These are phyloP conservation scores for Ceratobasidium sp. DNA, from an alignment of 1,284 basidiomycete species.

Conservation along the genomic window DNA sequence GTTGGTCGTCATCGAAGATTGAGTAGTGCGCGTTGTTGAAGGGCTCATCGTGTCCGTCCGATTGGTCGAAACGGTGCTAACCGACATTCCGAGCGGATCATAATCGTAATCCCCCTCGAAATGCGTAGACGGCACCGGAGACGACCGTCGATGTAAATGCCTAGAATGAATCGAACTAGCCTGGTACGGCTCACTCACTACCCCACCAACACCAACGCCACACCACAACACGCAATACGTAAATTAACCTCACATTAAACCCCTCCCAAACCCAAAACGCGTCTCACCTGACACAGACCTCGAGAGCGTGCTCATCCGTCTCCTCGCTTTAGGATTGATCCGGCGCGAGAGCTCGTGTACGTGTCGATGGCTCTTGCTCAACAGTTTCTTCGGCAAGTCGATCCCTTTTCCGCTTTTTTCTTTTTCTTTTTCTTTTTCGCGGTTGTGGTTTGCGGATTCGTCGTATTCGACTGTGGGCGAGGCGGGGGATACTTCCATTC, in stretches of 20 bases:
- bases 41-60: not conserved
- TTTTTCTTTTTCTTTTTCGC: constrained; percentile 13
- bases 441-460: constrained; percentile 1
- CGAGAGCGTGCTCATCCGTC: constrained; percentile 64
- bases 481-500: constrained; percentile 40
- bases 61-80: constrained; percentile 8
- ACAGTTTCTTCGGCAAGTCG: constrained; percentile 57
- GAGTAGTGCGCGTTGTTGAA: constrained; percentile 16
- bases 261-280: not conserved
- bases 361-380: constrained; percentile 77
- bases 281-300: constrained; percentile 72
- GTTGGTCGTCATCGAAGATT: constrained; percentile 1
- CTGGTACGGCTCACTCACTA: constrained; percentile 73
- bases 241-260: constrained; percentile 68
- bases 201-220: constrained; percentile 55
- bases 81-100: constrained; percentile 31
- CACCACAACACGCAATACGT: constrained; percentile 56
- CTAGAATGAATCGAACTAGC: constrained; percentile 91
- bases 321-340: constrained; percentile 76
- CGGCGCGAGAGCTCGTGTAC: constrained; percentile 82
- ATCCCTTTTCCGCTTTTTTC: constrained; percentile 37
- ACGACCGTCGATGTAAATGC: constrained; percentile 54
- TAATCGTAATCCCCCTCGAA: constrained; percentile 33
- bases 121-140: constrained; percentile 23
- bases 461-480: constrained; percentile 35